These are phyloP conservation scores for Trichoderma parareesei DNA, from an alignment of 495 filamentous ascomycete species.

Conservation along the genomic window DNA sequence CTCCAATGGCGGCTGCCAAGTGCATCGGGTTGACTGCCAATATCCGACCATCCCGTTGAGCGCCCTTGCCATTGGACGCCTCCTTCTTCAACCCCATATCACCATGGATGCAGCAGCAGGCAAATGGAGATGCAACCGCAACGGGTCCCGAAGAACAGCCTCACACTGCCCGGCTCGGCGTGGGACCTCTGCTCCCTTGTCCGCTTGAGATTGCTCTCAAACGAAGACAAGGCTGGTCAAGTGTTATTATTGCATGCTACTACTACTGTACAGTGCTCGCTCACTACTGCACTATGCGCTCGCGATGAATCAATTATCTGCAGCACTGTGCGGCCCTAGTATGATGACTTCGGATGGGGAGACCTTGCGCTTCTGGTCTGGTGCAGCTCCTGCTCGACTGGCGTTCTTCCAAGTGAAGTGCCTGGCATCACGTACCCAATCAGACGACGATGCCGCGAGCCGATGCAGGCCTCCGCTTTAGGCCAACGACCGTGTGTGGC, in stretches of 20 bases:
- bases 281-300: too few species aligned
- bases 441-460: conserved; percentile 6
- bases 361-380: neutral
- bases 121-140: neutral
- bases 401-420: neutral
- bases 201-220: neutral
- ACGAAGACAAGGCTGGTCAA: neutral
- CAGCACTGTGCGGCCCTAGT: neutral
- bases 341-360: neutral
- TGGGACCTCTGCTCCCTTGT: neutral
- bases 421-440: conserved; percentile 3
- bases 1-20: conserved; percentile 3
- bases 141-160: neutral
- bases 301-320: too few species aligned
- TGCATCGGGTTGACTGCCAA: neutral
- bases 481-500: neutral
- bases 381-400: neutral
- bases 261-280: too few species aligned
- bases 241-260: too few species aligned
- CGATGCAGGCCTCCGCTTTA: conserved; percentile 4
- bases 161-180: neutral
- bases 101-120: neutral
- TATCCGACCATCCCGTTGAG: neutral
- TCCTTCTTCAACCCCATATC: neutral
- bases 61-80: neutral